These are phyloP conservation scores for Aspergillus ustus DNA, from an alignment of 2,329 filamentous ascomycete genomes.

Conservation along the genomic window DNA sequence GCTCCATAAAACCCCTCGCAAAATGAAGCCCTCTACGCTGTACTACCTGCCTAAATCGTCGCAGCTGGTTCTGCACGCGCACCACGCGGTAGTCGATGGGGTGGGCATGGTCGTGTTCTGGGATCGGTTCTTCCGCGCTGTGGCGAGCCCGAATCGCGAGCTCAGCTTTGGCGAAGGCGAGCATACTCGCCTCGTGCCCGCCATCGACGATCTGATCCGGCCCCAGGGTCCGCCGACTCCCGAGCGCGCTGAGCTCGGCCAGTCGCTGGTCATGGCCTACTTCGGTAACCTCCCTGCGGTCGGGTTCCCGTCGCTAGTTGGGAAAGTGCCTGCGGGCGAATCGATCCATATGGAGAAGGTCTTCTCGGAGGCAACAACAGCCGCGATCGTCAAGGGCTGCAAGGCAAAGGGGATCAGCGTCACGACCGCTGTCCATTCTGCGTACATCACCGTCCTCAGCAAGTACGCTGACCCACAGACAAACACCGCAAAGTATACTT, in stretches of 20 bases:
- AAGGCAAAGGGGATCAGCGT: neutral
- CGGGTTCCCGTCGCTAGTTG: neutral
- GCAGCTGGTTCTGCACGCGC: constrained; percentile 5
- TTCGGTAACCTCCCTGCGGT: neutral
- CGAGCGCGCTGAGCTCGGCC: neutral
- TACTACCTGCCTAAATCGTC: constrained; percentile 11
- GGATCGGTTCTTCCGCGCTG: neutral
- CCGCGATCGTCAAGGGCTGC: neutral
- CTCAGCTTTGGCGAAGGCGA: neutral
- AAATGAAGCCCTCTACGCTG: neutral
- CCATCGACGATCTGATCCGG: neutral
- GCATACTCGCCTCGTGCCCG: neutral
- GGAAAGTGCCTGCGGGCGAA: neutral
- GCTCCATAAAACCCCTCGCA: neutral
- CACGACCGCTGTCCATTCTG: neutral
- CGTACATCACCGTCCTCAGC: neutral
- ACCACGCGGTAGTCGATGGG: constrained; percentile 6
- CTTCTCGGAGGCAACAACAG: neutral
- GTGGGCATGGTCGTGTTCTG: neutral
- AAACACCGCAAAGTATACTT: neutral
- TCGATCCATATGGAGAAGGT: neutral
- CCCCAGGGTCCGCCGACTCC: neutral
- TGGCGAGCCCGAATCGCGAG: neutral
- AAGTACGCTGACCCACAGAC: neutral
- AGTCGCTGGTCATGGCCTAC: neutral